Base-by-base conservation (phyloP, 805 yeast genomes). In the Candida sakaeoensis region DNA sequence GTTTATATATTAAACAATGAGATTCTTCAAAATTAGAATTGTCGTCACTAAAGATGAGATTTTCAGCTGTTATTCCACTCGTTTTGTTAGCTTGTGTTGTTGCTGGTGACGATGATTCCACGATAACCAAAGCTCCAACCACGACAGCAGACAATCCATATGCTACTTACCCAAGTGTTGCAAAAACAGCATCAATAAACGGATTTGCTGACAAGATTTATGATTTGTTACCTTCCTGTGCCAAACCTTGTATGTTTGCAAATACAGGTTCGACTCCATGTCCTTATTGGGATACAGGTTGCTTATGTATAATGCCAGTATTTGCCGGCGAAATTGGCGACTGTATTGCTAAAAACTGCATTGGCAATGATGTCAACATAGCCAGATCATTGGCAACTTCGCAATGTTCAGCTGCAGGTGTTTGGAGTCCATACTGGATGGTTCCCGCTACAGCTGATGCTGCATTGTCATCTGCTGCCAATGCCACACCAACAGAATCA, bases 171-270 rank as follows among this genome's bases (percentile, higher is more conserved):
- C 77, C 77, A 14, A 46, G 51, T 12, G 76, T 72, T 22, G 70
- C 75, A 8, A 53, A 71, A 43, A 68, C 75, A 15, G 76, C 76
- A 24, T 49, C 66, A 24, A 60, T 70, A 38, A 72, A 72, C 44
- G 77, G 77, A 0, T 72, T 37, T 30, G 41, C 41, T 12, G 41
- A 37, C n/a, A 5, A 5, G n/a, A 37, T 37, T 23, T 29, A 30
- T 72, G 50, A 47, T 19, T 39, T 47, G 5, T 52, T 71, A 21
- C 77, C 77, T 21, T 34, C 49, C 2, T 72, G 77, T 54, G 77
- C 77, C 27, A 43, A 54, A 39, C 46, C 54, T 3, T 72, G 77
- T 54, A 45, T 52, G 27, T 36, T 12, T 23, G 52, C 55, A 23
- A 50, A 58, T 19, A 60, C 66, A 9, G 54, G 58, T 25, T 68